These are phyloP conservation scores for Sordariomycetes sp. DNA, from an alignment of 2,329 filamentous ascomycete genomes.

Conservation along the genomic window DNA sequence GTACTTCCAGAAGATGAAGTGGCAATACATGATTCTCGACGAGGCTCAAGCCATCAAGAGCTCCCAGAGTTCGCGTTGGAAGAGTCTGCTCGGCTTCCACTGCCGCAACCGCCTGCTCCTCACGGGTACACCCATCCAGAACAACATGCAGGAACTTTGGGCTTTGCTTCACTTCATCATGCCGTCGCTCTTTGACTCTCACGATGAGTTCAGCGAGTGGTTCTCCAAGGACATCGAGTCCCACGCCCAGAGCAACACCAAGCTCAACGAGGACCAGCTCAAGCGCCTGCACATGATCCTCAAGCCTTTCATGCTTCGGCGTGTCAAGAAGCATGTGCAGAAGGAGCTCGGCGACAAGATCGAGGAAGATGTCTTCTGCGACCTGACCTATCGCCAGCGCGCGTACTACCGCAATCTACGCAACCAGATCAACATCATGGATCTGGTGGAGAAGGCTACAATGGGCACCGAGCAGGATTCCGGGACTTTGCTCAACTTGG, in stretches of 20 bases:
- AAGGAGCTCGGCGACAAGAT: conserved; percentile 99
- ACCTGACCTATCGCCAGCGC: conserved; percentile 91
- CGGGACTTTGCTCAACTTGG: conserved; percentile 94
- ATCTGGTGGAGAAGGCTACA: conserved; percentile 94
- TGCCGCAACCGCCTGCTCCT: conserved; percentile 90
- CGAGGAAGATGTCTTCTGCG: conserved; percentile 90
- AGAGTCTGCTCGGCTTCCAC: conserved; percentile 85
- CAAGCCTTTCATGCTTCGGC: conserved; percentile 98
- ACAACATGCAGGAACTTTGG: conserved; percentile 99
- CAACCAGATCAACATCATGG: conserved; percentile 97
- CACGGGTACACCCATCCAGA: conserved; percentile 96
- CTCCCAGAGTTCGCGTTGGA: conserved; percentile 93
- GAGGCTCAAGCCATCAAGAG: conserved; percentile 99
- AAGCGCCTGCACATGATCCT: conserved; percentile 97
- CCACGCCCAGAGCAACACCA: conserved; percentile 98
- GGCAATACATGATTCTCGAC: conserved; percentile 99
- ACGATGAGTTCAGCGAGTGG: conserved; percentile 90
- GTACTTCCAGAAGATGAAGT: conserved; percentile 98
- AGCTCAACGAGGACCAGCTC: conserved; percentile 95
- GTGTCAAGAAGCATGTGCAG: conserved; percentile 99
- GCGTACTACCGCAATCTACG: conserved; percentile 87
- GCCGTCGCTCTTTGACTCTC: conserved; percentile 95
- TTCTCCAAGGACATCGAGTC: conserved; percentile 96
- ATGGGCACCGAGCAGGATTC: conserved; percentile 91
- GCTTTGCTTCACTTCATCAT: conserved; percentile 98